These are phyloP conservation scores for Aspergillus pseudoglaucus DNA, from an alignment of 2,329 filamentous ascomycete genomes.

Conservation along the genomic window DNA sequence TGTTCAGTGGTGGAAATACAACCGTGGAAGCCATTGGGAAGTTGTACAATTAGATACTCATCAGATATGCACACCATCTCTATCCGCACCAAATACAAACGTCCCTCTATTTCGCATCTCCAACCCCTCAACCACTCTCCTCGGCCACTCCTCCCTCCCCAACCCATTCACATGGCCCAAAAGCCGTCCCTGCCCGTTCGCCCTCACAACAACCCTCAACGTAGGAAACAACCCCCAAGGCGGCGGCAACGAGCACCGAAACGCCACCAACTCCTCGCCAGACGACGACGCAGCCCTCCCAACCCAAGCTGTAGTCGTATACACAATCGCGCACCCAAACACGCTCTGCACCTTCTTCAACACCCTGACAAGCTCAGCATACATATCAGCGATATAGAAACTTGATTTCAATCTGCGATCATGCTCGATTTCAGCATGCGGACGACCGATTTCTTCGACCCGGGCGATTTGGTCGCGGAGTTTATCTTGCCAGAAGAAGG, in stretches of 20 bases:
- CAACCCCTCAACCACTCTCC: conserved; percentile 21
- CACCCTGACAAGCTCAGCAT: conserved; percentile 20
- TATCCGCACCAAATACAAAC: conserved; percentile 24
- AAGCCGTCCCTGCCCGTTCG: conserved; percentile 27
- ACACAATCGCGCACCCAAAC: conserved; percentile 36
- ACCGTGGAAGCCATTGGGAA: conserved; percentile 55
- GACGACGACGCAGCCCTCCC: conserved; percentile 7
- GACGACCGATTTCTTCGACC: conserved; percentile 30
- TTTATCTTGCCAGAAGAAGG: conserved; percentile 51
- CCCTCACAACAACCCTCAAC: conserved; percentile 31
- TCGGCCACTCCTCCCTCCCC: conserved; percentile 31
- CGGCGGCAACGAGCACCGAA: conserved; percentile 29
- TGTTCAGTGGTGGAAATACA: conserved; percentile 60
- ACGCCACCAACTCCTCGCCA: conserved; percentile 16
- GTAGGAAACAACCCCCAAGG: conserved; percentile 36
- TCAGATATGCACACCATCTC: conserved; percentile 14
- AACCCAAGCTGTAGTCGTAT: conserved; percentile 26
- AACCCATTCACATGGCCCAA: conserved; percentile 33
- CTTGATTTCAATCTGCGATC: conserved; percentile 20
- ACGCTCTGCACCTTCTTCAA: conserved; percentile 30
- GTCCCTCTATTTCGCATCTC: conserved; percentile 21
- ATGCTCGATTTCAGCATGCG: conserved; percentile 20
- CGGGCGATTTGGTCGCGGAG: conserved; percentile 39
- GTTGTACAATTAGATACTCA: conserved; percentile 37
- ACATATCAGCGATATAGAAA: conserved; percentile 27